Evolutionary conservation across 805 yeast genomes (phyloP).

Genomic region (Barnettozyma sucrosica): DNA sequence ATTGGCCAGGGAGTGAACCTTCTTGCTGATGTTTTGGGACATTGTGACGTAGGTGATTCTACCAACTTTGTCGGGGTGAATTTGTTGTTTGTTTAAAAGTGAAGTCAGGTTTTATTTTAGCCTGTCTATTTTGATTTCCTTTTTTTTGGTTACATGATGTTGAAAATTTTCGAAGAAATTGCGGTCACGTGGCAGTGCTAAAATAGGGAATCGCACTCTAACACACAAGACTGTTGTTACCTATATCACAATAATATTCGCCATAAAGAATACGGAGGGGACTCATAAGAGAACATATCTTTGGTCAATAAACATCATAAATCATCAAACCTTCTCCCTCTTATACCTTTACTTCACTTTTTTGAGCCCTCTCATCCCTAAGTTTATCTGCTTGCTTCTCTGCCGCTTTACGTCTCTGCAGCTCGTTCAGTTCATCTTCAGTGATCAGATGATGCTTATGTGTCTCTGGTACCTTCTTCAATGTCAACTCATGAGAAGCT

Average conservation of each 20-base stretch:
- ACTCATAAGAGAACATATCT: background rate
- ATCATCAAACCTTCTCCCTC: background rate
- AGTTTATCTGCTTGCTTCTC: constrained; percentile 1
- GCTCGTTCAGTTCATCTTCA: constrained; percentile 49
- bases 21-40: constrained; percentile 85
- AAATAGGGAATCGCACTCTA: background rate
- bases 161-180: background rate
- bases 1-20: constrained; percentile 68
- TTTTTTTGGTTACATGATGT: background rate
- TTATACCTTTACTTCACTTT: constrained; percentile 2
- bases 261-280: background rate
- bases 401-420: constrained; percentile 27
- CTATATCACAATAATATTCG: too few species aligned
- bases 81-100: background rate
- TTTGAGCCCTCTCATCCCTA: background rate
- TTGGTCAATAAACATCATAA: background rate
- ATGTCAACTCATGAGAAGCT: constrained; percentile 14
- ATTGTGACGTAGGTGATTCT: constrained; percentile 30
- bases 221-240: too few species aligned
- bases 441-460: constrained; percentile 67
- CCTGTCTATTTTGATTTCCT: background rate
- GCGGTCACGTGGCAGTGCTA: background rate
- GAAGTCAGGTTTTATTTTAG: background rate
- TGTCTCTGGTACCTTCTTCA: constrained; percentile 27
- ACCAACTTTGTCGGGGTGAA: background rate